Conservation (phyloP, 257 asterid genomes). For the Schizonepeta tenuifolia region DNA sequence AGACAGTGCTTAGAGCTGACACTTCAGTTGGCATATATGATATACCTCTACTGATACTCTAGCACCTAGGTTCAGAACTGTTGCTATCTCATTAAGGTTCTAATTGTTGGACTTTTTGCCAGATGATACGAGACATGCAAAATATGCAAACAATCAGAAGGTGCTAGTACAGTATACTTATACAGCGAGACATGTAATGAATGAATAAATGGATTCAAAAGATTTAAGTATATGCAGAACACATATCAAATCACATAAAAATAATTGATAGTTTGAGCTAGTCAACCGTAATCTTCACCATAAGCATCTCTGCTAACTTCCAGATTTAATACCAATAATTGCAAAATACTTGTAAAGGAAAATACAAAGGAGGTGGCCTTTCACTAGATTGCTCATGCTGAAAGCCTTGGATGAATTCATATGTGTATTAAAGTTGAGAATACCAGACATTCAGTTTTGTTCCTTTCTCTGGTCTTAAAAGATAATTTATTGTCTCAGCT, state of each 20-base stretch:
- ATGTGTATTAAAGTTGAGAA: background rate
- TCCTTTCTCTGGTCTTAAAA: background rate
- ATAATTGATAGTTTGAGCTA: background rate
- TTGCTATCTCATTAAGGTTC: background rate
- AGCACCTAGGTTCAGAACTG: conserved; percentile 12
- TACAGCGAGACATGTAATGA: background rate
- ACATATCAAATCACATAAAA: background rate
- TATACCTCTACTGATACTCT: background rate
- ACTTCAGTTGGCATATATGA: conserved; percentile 9
- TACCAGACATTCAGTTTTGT: background rate
- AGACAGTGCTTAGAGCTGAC: background rate
- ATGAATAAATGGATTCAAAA: background rate
- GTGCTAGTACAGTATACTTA: background rate
- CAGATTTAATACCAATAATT: conserved; percentile 1
- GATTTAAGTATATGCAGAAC: background rate
- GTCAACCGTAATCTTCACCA: background rate
- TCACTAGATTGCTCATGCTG: conserved; percentile 3
- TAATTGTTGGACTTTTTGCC: background rate
- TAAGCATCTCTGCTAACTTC: background rate
- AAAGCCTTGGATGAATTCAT: background rate
- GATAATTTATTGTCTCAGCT: background rate
- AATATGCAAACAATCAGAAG: background rate
- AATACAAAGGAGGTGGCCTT: conserved; percentile 20
- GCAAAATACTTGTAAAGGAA: conserved; percentile 1
- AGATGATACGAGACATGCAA: background rate